phyloP scores from a whole-genome alignment of 2,329 filamentous ascomycete genomes.

The Emydomyces testavorans region DNA sequence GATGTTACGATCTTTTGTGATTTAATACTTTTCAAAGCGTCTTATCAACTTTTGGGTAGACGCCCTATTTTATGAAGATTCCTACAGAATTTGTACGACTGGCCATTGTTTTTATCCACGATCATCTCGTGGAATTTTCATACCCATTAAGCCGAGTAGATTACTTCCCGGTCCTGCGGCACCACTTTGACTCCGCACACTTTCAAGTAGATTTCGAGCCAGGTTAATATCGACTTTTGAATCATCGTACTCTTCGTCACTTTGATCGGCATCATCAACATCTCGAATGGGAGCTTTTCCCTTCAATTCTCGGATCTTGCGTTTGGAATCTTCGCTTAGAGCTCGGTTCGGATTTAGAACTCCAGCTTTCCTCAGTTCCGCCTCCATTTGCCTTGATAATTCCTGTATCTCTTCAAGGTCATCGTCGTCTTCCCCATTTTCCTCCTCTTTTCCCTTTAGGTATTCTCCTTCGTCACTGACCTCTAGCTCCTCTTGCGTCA shows the following conservation, averaged over 20 bases:
- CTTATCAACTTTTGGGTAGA: neutral
- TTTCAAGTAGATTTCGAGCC: conserved; percentile 80
- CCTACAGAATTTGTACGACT: neutral
- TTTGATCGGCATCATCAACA: conserved; percentile 19
- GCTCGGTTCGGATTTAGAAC: conserved; percentile 32
- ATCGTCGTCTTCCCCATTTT: conserved; percentile 40
- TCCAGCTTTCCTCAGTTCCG: conserved; percentile 37
- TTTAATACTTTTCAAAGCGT: neutral
- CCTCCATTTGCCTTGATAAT: conserved; percentile 37
- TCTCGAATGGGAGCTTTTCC: conserved; percentile 21
- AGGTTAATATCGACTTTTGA: conserved; percentile 76
- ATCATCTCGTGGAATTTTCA: conserved; percentile 70
- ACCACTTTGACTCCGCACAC: conserved; percentile 81
- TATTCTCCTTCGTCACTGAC: conserved; percentile 35
- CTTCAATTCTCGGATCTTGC: conserved; percentile 20
- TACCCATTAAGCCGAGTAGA: conserved; percentile 72
- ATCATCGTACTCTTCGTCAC: conserved; percentile 33
- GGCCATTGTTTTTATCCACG: conserved; percentile 3
- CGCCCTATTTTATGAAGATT: neutral
- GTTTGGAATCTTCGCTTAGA: conserved; percentile 15
- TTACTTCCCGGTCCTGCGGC: conserved; percentile 79
- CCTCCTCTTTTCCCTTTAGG: conserved; percentile 30
- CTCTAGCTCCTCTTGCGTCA: neutral
- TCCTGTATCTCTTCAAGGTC: conserved; percentile 41
- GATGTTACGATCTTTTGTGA: neutral